These are phyloP conservation scores for Dicorynia guianensis DNA, from an alignment of 306 rosid genomes.

Conservation along the genomic window DNA sequence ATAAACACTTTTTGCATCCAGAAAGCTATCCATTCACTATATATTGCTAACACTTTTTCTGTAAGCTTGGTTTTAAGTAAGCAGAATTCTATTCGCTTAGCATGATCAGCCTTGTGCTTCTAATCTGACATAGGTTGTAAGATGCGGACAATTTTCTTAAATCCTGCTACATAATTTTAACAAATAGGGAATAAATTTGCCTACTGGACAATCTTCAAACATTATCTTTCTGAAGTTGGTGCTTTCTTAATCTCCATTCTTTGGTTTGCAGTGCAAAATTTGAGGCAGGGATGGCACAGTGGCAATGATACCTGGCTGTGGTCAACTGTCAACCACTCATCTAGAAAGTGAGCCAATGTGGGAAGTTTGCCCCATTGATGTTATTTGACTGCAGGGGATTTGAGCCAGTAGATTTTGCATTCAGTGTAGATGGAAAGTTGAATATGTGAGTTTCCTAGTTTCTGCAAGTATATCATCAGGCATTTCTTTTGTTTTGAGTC, in stretches of 20 bases:
- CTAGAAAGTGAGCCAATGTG: constrained; percentile 60
- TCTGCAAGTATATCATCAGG: background rate
- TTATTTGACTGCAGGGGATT: constrained; percentile 85
- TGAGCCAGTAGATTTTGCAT: constrained; percentile 71
- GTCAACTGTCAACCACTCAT: constrained; percentile 73
- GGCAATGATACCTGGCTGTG: constrained; percentile 75
- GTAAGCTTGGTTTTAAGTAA: background rate
- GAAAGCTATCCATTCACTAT: constrained; percentile 4
- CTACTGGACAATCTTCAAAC: background rate
- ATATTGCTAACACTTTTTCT: constrained; percentile 11
- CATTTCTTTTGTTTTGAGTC: constrained; percentile 18
- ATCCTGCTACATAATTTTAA: constrained; percentile 24
- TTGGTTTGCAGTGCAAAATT: constrained; percentile 78
- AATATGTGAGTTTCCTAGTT: constrained; percentile 71
- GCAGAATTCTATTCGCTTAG: constrained; percentile 10
- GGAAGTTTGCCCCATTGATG: constrained; percentile 76
- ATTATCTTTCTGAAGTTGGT: constrained; percentile 31
- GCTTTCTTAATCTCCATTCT: constrained; percentile 33
- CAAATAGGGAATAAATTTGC: background rate
- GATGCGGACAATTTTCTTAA: background rate
- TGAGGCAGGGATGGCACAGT: constrained; percentile 88
- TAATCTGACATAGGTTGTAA: constrained; percentile 23
- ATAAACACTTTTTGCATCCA: constrained; percentile 17
- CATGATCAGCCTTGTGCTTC: constrained; percentile 19
- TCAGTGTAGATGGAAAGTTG: constrained; percentile 78